Conservation (phyloP, 1,284 basidiomycete genomes). For the Cutaneotrichosporon sp. region DNA sequence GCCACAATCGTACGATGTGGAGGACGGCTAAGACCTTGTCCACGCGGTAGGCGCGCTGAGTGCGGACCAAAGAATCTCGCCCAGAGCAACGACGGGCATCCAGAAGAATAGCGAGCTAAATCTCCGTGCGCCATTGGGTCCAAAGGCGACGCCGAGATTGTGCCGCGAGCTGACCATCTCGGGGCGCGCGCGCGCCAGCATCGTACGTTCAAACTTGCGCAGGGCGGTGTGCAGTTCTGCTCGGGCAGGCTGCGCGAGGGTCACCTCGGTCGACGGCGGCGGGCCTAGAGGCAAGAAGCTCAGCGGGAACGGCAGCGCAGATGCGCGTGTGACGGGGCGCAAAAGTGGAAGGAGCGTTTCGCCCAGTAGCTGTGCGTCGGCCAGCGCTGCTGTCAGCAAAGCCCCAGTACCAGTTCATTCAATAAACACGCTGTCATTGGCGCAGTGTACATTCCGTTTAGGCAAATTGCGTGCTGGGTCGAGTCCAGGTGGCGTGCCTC, state of each 20-base stretch:
- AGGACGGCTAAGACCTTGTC: too few relatives aligned
- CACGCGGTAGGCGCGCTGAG: too few relatives aligned
- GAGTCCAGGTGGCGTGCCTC: too few relatives aligned
- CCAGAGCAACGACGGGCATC: background rate
- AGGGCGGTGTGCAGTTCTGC: conserved; percentile 13
- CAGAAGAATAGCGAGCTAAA: background rate
- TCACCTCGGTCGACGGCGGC: background rate
- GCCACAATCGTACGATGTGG: too few relatives aligned
- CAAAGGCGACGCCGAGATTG: conserved; percentile 7
- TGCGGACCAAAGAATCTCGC: too few relatives aligned
- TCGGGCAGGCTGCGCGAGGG: background rate
- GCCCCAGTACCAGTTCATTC: background rate
- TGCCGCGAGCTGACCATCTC: conserved; percentile 14
- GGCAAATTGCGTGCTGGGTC: too few relatives aligned
- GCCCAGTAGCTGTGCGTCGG: conserved; percentile 38
- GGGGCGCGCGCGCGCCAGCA: conserved; percentile 21
- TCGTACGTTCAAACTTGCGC: conserved; percentile 18
- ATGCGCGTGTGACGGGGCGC: background rate
- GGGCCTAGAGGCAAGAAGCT: conserved; percentile 16
- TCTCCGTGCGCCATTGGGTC: conserved; percentile 2
- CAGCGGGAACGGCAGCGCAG: conserved; percentile 14
- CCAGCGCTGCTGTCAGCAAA: conserved; percentile 13
- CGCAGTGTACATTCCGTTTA: too few relatives aligned
- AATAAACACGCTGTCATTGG: too few relatives aligned
- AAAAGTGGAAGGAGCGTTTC: conserved; percentile 24